Evolutionary conservation across 148 eudicot species (phyloP), one percentile per base, ranked within the genome.

Genomic region (Diospyros lotus): DNA sequence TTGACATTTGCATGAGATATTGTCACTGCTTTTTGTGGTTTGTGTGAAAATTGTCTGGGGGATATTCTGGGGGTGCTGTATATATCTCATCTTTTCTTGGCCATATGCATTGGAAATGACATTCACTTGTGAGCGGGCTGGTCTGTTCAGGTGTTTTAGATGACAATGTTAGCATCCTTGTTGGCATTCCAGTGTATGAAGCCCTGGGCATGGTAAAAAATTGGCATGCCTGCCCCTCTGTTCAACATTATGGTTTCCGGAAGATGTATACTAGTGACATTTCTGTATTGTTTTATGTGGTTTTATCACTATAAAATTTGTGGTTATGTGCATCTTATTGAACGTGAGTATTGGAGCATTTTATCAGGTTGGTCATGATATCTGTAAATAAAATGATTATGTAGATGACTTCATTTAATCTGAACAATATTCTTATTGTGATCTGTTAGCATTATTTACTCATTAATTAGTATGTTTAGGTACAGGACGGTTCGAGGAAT

Each of bases 401-500:
- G 48, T 50, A 51, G 58, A 41, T 6, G 38, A 66, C 64, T 42
- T 28, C 13, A 12, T 28, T 28, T 28, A 28, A 28, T 28, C 28
- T 28, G 45, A 48, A 40, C 39, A 12, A 51, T 62, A 76, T 8
- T 41, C 15, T 41, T 63, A 40, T 10, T 59, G 48, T 70, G 50
- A 41, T 40, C 17, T 12, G 0, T 63, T 58, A 55, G 15, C 38
- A 0, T 46, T 65, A 53, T 12, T 2, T 56, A 5, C 58, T 52
- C 69, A 13, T 4, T 53, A 15, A 15, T 77, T 14, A 43, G 6
- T 68, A 45, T n/a, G 15, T 76, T 71, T 72, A 89, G 92, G 89
- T 45, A 76, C 85, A 48, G 90, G 81, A 40, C 51, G 81, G 70
- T 82, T 91, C 55, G 82, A 77, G 80, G 98, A 93, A 79, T 96